These are phyloP conservation scores for Fusarium newnesense DNA, from an alignment of 2,329 filamentous ascomycete genomes.

Conservation along the genomic window DNA sequence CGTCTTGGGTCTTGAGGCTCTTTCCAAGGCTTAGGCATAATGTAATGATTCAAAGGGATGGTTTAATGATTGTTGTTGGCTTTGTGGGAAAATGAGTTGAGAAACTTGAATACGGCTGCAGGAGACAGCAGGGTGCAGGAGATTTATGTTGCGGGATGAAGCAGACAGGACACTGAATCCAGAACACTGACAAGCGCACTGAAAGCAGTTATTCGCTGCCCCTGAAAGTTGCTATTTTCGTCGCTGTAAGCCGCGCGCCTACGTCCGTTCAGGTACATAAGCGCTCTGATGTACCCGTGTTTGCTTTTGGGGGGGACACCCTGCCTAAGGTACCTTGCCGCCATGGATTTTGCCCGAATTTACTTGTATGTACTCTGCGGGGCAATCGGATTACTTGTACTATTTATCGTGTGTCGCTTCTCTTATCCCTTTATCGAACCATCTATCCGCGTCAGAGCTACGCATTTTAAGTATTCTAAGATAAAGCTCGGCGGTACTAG, in stretches of 20 bases:
- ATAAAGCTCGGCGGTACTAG: background rate
- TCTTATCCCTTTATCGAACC: background rate
- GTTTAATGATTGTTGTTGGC: background rate
- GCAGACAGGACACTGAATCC: background rate
- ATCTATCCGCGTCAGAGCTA: background rate
- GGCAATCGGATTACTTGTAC: background rate
- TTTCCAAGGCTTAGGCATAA: background rate
- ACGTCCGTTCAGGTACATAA: background rate
- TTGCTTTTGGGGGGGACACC: background rate
- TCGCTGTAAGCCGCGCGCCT: background rate
- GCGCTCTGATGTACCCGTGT: background rate
- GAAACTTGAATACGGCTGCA: background rate
- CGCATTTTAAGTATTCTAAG: background rate
- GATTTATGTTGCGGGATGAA: background rate
- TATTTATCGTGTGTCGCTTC: background rate
- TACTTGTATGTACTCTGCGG: background rate
- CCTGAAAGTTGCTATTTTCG: background rate
- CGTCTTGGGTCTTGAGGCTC: background rate
- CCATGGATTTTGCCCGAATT: background rate
- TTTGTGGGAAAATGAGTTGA: background rate
- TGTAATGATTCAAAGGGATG: background rate
- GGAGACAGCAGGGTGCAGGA: background rate
- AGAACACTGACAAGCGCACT: background rate
- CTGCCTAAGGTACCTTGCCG: background rate
- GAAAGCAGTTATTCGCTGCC: background rate